Percentiles rank a stretch among this genome's conserved stretches.
Conservation (phyloP, 202 grass and related monocot species). For the Brachypodium distachyon region DNA sequence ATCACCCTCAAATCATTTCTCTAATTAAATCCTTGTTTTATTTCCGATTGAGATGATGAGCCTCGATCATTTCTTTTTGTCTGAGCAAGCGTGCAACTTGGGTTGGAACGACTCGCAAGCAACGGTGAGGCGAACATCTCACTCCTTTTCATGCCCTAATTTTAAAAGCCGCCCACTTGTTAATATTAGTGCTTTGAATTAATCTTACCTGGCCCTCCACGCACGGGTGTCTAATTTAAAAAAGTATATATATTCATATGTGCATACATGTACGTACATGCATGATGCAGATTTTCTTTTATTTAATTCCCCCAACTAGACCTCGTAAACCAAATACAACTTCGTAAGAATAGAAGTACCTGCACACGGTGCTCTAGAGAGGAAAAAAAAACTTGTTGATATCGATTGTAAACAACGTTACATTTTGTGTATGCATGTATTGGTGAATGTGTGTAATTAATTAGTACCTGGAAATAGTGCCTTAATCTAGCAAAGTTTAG, state of each 20-base stretch:
- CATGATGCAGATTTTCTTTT: neutral
- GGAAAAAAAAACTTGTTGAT: neutral
- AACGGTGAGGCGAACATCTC: slow-evolving; percentile 23
- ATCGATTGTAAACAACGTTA: neutral
- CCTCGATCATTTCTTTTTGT: neutral
- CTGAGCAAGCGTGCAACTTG: slow-evolving; percentile 28
- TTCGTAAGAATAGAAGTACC: neutral
- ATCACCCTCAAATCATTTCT: slow-evolving; percentile 3
- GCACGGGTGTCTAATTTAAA: slow-evolving; percentile 10
- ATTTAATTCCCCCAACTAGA: neutral
- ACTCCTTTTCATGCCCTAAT: slow-evolving; percentile 17
- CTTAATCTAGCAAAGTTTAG: no score
- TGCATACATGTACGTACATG: neutral
- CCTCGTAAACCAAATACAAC: neutral
- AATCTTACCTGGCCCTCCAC: neutral
- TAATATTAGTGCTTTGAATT: neutral
- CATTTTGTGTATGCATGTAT: no score
- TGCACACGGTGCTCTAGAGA: neutral
- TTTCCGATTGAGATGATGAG: neutral
- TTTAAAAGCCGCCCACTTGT: neutral
- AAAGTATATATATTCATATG: neutral
- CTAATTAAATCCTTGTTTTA: neutral
- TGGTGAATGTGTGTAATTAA: neutral
- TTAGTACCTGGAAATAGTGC: no score
- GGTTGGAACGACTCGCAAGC: slow-evolving; percentile 40